These are phyloP conservation scores for Daldinia concentrica DNA, from an alignment of 495 filamentous ascomycete genomes.

Conservation along the genomic window DNA sequence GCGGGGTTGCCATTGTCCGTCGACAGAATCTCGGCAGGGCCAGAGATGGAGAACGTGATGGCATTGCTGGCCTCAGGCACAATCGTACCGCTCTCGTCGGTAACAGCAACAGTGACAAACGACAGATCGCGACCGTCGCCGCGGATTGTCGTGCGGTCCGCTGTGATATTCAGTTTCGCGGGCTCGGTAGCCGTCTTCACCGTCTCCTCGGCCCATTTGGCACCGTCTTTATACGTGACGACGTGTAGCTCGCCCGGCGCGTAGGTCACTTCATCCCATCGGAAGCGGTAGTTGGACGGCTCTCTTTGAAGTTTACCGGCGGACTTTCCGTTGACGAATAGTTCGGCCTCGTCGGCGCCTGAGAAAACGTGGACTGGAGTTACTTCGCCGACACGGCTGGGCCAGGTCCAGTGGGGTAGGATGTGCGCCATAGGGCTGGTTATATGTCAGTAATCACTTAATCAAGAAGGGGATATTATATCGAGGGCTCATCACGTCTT, in stretches of 20 bases:
- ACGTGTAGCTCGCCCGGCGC: conserved; percentile 55
- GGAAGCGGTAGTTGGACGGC: conserved; percentile 53
- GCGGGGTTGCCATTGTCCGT: conserved; percentile 61
- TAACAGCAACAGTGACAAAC: conserved; percentile 54
- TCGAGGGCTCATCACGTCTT: not conserved
- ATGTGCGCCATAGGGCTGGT: conserved; percentile 51
- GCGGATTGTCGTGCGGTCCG: conserved; percentile 50
- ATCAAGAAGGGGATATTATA: not conserved
- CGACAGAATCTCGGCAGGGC: conserved; percentile 53
- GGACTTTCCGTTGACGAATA: conserved; percentile 60
- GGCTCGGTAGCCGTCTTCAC: conserved; percentile 49
- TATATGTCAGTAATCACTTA: conserved; percentile 8
- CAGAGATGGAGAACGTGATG: conserved; percentile 53
- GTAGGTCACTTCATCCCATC: conserved; percentile 59
- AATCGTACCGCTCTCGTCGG: conserved; percentile 50
- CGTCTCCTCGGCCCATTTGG: conserved; percentile 53
- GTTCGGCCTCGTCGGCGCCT: conserved; percentile 57
- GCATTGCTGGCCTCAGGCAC: conserved; percentile 52
- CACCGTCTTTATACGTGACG: conserved; percentile 54
- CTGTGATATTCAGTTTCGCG: conserved; percentile 44
- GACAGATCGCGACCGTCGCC: conserved; percentile 55
- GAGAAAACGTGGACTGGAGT: conserved; percentile 63
- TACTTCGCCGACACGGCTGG: conserved; percentile 52
- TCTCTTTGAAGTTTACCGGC: conserved; percentile 47
- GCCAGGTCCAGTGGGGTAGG: conserved; percentile 63